A percentile compares a stretch with the other conserved stretches of the same genome.
Conservation (phyloP, 495 filamentous ascomycete genomes). For the Hypomontagnella submonticulosa region DNA sequence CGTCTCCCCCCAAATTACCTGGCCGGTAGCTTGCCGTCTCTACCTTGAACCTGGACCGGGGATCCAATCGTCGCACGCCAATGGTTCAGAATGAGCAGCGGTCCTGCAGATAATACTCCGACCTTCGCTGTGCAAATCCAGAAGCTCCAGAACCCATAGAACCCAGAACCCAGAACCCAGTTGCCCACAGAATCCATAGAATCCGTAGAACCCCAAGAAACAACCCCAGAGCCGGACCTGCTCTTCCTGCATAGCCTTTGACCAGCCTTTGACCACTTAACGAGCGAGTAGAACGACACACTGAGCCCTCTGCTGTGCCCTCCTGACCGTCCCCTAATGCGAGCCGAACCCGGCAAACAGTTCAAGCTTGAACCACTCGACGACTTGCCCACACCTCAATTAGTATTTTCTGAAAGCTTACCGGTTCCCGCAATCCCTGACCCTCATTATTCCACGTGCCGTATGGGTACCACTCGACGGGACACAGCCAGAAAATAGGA, state of each 20-base stretch:
- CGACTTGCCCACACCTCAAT: constrained; percentile 38
- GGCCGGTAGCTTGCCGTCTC: constrained; percentile 37
- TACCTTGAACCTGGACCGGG: constrained; percentile 37
- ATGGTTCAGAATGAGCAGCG: constrained; percentile 37
- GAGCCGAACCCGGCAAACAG: constrained; percentile 42
- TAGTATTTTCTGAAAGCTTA: constrained; percentile 37
- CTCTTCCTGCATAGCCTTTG: constrained; percentile 36
- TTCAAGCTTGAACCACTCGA: constrained; percentile 36
- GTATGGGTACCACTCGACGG: constrained; percentile 33
- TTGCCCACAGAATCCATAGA: constrained; percentile 15
- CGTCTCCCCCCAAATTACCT: constrained; percentile 32
- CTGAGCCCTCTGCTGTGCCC: constrained; percentile 34
- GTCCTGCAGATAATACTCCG: constrained; percentile 50
- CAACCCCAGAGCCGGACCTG: constrained; percentile 10
- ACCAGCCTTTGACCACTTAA: constrained; percentile 11
- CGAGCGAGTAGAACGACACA: constrained; percentile 32
- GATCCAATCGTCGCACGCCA: constrained; percentile 39
- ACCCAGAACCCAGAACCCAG: background rate
- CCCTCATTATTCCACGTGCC: constrained; percentile 41
- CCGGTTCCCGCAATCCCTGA: constrained; percentile 38
- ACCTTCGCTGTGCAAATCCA: constrained; percentile 47
- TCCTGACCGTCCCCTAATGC: constrained; percentile 43
- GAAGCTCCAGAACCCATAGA: constrained; percentile 35
- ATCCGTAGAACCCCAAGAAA: constrained; percentile 15
- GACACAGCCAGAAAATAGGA: constrained; percentile 18